Base-by-base conservation (phyloP, 805 yeast species). In the Isabelozyma gotoi region DNA sequence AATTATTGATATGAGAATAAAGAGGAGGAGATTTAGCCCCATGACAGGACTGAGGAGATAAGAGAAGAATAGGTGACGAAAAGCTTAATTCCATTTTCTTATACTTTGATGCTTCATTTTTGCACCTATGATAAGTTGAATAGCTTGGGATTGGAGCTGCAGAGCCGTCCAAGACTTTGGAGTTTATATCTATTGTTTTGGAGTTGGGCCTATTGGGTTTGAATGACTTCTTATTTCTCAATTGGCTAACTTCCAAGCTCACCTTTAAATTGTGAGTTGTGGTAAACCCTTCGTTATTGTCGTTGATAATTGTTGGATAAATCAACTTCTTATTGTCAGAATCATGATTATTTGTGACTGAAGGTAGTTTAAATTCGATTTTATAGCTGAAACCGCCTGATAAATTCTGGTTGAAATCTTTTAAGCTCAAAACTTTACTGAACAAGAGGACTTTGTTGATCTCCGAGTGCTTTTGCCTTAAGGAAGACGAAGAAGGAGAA, bases 21-120 rank as follows among this genome's bases (percentile, higher is more conserved):
- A 27, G 20, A 3, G 56, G 56, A 7, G 53, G 53, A 10, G 46
- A 43, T 11, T 20, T 37, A 7, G 47, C 42, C 7, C 48, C 53
- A n/a, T 46, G 33, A 4, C 37, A 21, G 6, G 56, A 44, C 29
- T 42, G 47, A 8, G 42, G 36, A 18, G 45, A 38, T 20, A 52
- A 40, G 14, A 52, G 36, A 5, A 36, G 29, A 16, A 52, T 41
- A 8, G 56, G 51, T 8, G 47, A 21, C 14, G 53, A 32, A 34
- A 48, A 48, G 4, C 54, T 46, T 15, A 52, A 40, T 19, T 52
- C 54, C 4, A 46, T 48, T 35, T 36, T 46, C 20, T 46, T 44
- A 20, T 20, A 50, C 18, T 40, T 43, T 11, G 19, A 33, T 5
- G 44, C 17, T 10, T 39, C 44, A 32, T 27, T 36, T 17, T 40